Evolutionary conservation across 768 basidiomycete species (phyloP).

Genomic region (Crucibulum laeve): DNA sequence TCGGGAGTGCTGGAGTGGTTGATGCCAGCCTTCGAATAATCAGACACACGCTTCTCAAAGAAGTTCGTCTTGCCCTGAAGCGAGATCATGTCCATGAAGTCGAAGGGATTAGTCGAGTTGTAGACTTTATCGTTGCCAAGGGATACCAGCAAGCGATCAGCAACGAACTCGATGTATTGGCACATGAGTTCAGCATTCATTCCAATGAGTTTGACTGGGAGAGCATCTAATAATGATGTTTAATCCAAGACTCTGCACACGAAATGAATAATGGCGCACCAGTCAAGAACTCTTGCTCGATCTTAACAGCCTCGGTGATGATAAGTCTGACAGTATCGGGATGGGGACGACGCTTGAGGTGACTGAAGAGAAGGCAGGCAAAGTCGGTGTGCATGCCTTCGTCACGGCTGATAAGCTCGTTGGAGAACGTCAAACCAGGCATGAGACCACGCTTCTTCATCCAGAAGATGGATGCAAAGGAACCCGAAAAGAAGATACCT

Average conservation of each 20-base stretch:
- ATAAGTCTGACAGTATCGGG: slow-evolving; percentile 72
- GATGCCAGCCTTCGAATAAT: slow-evolving; percentile 69
- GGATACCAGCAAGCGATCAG: slow-evolving; percentile 84
- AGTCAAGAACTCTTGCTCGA: slow-evolving; percentile 87
- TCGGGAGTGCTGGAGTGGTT: slow-evolving; percentile 18
- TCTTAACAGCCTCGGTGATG: slow-evolving; percentile 80
- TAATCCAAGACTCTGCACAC: slow-evolving; percentile 31
- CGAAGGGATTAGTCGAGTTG: slow-evolving; percentile 75
- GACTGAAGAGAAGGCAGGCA: slow-evolving; percentile 87
- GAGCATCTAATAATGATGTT: slow-evolving; percentile 51
- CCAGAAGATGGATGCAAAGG: slow-evolving; percentile 96
- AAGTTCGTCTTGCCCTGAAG: slow-evolving; percentile 97
- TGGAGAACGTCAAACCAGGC: slow-evolving; percentile 96
- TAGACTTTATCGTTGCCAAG: slow-evolving; percentile 87
- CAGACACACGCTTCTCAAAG: slow-evolving; percentile 93
- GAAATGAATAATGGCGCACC: slow-evolving; percentile 53
- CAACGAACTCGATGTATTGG: slow-evolving; percentile 92
- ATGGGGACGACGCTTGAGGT: slow-evolving; percentile 81
- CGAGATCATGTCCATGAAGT: slow-evolving; percentile 95
- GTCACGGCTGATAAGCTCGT: slow-evolving; percentile 95
- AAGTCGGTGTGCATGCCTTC: slow-evolving; percentile 99
- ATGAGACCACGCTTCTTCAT: slow-evolving; percentile 96
- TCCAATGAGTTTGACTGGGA: slow-evolving; percentile 86
- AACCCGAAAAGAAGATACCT: slow-evolving; percentile 96
- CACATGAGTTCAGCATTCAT: slow-evolving; percentile 92